Evolutionary conservation across 2,329 filamentous ascomycete species (phyloP).

Genomic region (Neopestalotiopsis clavispora): DNA sequence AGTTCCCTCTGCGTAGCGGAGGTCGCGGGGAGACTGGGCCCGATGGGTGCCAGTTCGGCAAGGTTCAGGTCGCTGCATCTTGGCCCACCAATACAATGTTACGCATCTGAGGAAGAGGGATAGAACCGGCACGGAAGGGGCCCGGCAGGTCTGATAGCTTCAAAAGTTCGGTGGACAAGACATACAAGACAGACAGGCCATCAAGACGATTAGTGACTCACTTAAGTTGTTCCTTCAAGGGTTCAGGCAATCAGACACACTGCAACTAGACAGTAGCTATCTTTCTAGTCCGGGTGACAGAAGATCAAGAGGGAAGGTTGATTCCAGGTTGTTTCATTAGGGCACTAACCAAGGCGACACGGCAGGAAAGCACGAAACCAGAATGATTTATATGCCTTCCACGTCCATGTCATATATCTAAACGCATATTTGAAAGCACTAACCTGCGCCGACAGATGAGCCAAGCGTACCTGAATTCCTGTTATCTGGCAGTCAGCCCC

Average conservation of each 20-base stretch:
- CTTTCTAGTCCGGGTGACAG: not conserved
- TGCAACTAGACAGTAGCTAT: not conserved
- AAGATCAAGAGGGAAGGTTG: not conserved
- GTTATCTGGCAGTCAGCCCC: no score
- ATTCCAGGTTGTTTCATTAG: not conserved
- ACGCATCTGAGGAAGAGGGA: not conserved
- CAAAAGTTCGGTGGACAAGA: not conserved
- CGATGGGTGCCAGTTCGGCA: not conserved
- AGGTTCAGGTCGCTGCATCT: not conserved
- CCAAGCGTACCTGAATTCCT: no score
- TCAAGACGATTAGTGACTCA: no score
- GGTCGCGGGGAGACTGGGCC: not conserved
- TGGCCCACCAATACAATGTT: not conserved
- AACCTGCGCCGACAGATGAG: no score
- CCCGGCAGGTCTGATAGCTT: not conserved
- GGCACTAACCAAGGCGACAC: not conserved
- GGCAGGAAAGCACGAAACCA: not conserved
- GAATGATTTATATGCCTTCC: not conserved
- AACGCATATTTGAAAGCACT: no score
- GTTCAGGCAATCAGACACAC: no score
- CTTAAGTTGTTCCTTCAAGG: no score
- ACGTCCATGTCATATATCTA: no score
- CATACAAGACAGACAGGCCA: not conserved
- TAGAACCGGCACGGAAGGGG: not conserved
- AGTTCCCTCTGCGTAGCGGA: not conserved